Evolutionary conservation across 495 filamentous ascomycete genomes (phyloP).

Genomic region (Mytilinidion resinicola): DNA sequence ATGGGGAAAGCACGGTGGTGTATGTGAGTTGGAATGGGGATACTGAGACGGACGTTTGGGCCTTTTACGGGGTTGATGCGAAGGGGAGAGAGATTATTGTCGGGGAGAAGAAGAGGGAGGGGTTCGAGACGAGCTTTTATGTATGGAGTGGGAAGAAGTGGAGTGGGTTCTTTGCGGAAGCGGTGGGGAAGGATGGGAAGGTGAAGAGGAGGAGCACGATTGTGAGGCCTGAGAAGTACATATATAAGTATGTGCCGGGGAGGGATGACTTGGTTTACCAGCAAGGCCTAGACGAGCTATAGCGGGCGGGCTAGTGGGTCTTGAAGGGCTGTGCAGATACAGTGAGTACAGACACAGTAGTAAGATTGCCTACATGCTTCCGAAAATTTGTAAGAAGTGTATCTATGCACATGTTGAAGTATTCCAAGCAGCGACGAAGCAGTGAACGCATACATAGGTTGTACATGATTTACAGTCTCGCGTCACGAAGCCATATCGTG

Average conservation of each 20-base stretch:
- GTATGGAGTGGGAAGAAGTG: background rate
- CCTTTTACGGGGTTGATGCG: slow-evolving; percentile 35
- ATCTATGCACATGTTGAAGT: too few species aligned
- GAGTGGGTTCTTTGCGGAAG: slow-evolving; percentile 4
- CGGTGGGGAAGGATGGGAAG: slow-evolving; percentile 5
- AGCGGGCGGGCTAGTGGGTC: too few species aligned
- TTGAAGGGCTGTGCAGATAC: too few species aligned
- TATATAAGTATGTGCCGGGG: background rate
- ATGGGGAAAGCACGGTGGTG: slow-evolving; percentile 28
- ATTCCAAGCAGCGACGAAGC: too few species aligned
- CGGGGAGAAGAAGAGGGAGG: slow-evolving; percentile 33
- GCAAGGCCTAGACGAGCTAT: too few species aligned
- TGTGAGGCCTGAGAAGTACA: background rate
- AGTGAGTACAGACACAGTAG: too few species aligned
- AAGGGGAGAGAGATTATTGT: slow-evolving; percentile 35
- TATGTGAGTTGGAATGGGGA: slow-evolving; percentile 45
- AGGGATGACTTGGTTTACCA: background rate
- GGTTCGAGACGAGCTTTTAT: slow-evolving; percentile 41
- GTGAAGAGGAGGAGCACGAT: slow-evolving; percentile 2
- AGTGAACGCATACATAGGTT: too few species aligned
- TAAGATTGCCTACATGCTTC: too few species aligned
- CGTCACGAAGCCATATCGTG: too few species aligned
- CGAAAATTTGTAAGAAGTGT: too few species aligned
- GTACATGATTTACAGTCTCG: too few species aligned
- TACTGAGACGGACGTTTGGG: slow-evolving; percentile 38